Evolutionary conservation across 1,139 yeast genomes (phyloP), one percentile per base, ranked within the genome.

Genomic region (Pneumocystis jirovecii): DNA sequence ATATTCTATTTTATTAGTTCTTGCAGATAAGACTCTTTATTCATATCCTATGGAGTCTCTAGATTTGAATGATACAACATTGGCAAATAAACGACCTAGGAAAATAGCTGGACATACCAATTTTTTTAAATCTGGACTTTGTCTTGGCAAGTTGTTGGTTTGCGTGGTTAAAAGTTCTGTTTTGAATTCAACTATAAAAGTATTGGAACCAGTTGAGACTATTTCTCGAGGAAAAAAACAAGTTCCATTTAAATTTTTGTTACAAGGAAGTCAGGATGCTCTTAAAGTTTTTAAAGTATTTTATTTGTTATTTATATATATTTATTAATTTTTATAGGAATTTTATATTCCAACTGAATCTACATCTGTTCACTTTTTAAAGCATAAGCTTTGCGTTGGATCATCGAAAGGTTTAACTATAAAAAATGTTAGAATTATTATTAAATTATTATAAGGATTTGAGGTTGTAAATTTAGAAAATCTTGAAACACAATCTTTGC

Each of bases 121-220:
- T 40, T 90, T 90, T 73, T 93, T 93, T 81, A 87, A 89, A 72
- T 89, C 89, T 66, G 98, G 97, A 62, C 87, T 91, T 65, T 90
- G 96, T 74, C 86, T 88, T 69, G 96, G 97, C 44, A 83, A 87
- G 68, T 84, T 91, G 75, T 78, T 93, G 66, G 91, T 93, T 59
- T 90, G 96, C 73, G 95, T 96, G 0, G 96, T 95, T 40, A 87
- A 86, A 74, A 84, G 89, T 39, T 84, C 87, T 31, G 82, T 85
- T 15, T 78, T 85, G 65, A 81, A 86, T 12, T 90, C 90, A 70
- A 80, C 93, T 60, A 86, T 93, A 69, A 83, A 89, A 70, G 90
- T 90, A 15, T 86, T 91, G 73, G 97, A 93, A 74, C 96, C 96
- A 8, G 90, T 83, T 70, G 83, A 82, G 69, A 84, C 85, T 21